These are phyloP conservation scores for Volutella citrinella DNA, from an alignment of 2,329 filamentous ascomycete genomes.

Conservation along the genomic window DNA sequence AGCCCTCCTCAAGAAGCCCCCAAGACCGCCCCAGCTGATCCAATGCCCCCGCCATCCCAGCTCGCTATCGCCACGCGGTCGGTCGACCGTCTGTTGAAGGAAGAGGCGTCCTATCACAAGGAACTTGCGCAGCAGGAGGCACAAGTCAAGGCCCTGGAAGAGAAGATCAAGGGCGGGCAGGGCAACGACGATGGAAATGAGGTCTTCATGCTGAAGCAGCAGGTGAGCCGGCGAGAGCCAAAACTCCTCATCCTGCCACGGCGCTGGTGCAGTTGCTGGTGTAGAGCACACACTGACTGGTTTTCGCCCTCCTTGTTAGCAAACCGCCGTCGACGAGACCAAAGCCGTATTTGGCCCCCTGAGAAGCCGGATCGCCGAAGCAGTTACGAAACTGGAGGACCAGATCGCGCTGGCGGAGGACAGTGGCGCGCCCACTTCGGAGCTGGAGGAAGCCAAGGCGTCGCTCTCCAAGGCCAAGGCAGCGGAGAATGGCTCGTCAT, in stretches of 20 bases:
- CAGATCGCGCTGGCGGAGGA: conserved; percentile 65
- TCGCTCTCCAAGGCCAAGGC: conserved; percentile 49
- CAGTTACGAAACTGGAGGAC: conserved; percentile 70
- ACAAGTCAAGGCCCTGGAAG: conserved; percentile 66
- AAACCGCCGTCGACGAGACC: conserved; percentile 81
- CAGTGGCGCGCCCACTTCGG: conserved; percentile 42
- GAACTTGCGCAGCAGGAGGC: conserved; percentile 75
- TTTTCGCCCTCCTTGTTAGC: too few relatives aligned
- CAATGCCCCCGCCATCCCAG: conserved; percentile 75
- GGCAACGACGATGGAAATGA: conserved; percentile 68
- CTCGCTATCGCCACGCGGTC: conserved; percentile 78
- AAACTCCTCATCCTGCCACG: not conserved
- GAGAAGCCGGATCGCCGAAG: conserved; percentile 66
- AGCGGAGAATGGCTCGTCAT: conserved; percentile 12
- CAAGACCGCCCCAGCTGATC: too few relatives aligned
- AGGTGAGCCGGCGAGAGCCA: conserved; percentile 56
- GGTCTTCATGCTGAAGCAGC: conserved; percentile 78
- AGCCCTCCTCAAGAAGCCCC: too few relatives aligned
- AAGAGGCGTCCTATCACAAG: conserved; percentile 85
- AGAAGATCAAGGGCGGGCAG: conserved; percentile 49
- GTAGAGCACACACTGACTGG: too few relatives aligned
- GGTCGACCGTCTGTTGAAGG: conserved; percentile 82
- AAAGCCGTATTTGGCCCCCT: conserved; percentile 76
- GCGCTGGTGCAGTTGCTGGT: too few relatives aligned
- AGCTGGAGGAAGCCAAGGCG: conserved; percentile 55